Conservation (phyloP, 768 basidiomycete species). For the Tylopilus vinaceipallidus region DNA sequence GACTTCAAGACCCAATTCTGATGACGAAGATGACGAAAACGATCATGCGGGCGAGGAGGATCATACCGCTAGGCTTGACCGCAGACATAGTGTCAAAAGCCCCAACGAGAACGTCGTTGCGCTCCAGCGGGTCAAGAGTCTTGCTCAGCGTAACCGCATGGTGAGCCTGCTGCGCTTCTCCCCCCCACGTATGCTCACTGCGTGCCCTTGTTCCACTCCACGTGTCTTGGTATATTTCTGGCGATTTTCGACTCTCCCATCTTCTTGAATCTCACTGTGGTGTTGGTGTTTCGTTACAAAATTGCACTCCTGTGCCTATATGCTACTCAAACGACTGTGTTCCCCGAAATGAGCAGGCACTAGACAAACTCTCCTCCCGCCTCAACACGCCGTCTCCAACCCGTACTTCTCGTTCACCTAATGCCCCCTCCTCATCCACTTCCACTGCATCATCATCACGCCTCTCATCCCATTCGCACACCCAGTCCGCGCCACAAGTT, state of each 20-base stretch:
- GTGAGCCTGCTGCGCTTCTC: constrained; percentile 41
- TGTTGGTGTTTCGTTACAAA: constrained; percentile 5
- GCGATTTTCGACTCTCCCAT: constrained; percentile 7
- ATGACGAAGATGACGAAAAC: constrained; percentile 50
- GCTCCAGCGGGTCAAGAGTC: constrained; percentile 64
- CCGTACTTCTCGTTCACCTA: constrained; percentile 39
- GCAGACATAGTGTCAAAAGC: constrained; percentile 34
- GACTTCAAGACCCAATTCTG: constrained; percentile 31
- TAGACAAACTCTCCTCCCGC: constrained; percentile 67
- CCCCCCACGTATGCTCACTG: constrained; percentile 22
- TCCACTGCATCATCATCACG: constrained; percentile 37
- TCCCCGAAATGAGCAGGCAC: constrained; percentile 41
- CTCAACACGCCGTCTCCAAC: constrained; percentile 56
- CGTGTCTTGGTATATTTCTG: constrained; percentile 28
- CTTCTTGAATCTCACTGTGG: constrained; percentile 1
- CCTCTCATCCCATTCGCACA: constrained; percentile 34
- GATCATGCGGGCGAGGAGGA: constrained; percentile 59
- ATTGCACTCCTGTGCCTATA: constrained; percentile 16
- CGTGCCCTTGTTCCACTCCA: constrained; percentile 30
- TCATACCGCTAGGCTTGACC: constrained; percentile 54
- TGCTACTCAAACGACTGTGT: constrained; percentile 11
- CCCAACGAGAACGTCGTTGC: constrained; percentile 56
- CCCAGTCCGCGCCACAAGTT: constrained; percentile 25
- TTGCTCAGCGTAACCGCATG: constrained; percentile 72
- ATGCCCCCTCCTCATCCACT: constrained; percentile 33